phyloP scores from a whole-genome alignment of 345 rosid species.

The Hypericum perforatum region DNA sequence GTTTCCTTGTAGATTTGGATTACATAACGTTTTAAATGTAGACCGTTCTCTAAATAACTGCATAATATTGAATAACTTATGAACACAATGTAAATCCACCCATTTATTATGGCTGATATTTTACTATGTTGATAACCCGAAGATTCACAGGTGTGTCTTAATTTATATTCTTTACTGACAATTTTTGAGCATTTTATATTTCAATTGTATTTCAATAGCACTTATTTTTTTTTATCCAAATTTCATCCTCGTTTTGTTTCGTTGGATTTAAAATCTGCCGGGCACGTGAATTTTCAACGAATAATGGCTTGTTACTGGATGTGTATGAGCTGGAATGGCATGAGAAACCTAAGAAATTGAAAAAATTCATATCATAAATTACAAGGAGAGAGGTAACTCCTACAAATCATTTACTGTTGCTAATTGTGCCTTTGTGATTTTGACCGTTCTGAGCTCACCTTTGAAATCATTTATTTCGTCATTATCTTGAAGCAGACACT shows the following conservation, averaged over 20 bases:
- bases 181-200: background rate
- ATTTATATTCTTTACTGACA: background rate
- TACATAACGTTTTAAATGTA: too few species aligned
- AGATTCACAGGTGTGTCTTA: conserved; percentile 54
- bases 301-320: conserved; percentile 66
- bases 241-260: conserved; percentile 69
- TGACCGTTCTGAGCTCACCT: too few species aligned
- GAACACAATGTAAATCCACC: background rate
- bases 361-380: too few species aligned
- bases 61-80: too few species aligned
- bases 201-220: too few species aligned
- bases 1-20: too few species aligned
- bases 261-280: conserved; percentile 72
- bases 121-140: conserved; percentile 61
- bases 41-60: too few species aligned
- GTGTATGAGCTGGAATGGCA: conserved; percentile 78
- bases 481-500: too few species aligned
- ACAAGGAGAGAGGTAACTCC: too few species aligned
- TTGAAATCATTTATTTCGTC: too few species aligned
- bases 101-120: conserved; percentile 23
- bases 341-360: conserved; percentile 37
- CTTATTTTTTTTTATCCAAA: conserved; percentile 30
- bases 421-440: too few species aligned
- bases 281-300: conserved; percentile 77
- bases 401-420: too few species aligned